Conservation (phyloP, 2,329 filamentous ascomycete species). For the Hortaea werneckii region DNA sequence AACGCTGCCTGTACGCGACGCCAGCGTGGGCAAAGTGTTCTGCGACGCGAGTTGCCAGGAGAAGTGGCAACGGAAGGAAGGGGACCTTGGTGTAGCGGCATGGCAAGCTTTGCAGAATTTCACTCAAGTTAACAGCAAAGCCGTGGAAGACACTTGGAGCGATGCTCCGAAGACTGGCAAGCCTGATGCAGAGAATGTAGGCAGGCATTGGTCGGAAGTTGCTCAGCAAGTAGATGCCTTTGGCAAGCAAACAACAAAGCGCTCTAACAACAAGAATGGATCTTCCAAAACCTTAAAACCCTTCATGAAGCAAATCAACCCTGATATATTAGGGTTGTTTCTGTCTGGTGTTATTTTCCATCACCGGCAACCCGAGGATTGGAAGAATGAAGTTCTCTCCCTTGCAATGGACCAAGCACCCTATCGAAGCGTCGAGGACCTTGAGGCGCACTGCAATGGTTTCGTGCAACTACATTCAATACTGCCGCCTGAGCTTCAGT, state of each 20-base stretch:
- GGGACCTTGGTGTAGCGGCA: conserved; percentile 18
- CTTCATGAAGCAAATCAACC: conserved; percentile 9
- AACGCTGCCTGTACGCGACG: conserved; percentile 29
- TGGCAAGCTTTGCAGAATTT: conserved; percentile 20
- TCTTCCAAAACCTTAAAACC: background rate
- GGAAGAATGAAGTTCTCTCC: conserved; percentile 24
- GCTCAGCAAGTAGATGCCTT: background rate
- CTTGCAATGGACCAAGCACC: conserved; percentile 33
- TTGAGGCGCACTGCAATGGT: conserved; percentile 29
- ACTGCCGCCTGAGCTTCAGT: conserved; percentile 28
- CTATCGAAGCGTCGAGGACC: conserved; percentile 31
- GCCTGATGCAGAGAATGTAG: conserved; percentile 9
- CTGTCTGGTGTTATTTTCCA: conserved; percentile 30
- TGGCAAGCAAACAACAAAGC: background rate
- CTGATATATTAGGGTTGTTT: conserved; percentile 33
- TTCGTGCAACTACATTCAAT: conserved; percentile 35
- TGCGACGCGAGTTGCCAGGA: conserved; percentile 29
- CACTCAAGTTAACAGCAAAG: conserved; percentile 11
- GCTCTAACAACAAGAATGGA: background rate
- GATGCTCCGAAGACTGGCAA: conserved; percentile 6
- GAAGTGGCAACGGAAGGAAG: conserved; percentile 25
- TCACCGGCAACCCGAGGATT: conserved; percentile 20
- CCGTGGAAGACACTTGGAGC: conserved; percentile 3
- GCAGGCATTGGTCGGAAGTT: conserved; percentile 7
- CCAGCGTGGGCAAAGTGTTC: conserved; percentile 32